phyloP scores from a whole-genome alignment of 108 stramenopile genomes.

The Nitzschia sp. region DNA sequence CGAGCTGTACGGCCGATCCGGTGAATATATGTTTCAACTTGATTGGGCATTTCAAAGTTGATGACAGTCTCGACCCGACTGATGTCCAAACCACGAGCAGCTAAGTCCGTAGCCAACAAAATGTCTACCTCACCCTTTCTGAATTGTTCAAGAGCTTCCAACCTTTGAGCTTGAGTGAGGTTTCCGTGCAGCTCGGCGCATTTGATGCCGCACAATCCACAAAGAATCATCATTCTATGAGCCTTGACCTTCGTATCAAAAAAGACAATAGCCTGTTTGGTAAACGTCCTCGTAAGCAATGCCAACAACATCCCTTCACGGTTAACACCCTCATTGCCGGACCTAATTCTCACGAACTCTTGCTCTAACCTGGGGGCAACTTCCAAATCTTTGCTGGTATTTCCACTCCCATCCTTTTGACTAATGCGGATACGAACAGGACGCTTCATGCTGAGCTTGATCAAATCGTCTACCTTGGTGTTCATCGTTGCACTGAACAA shows the following conservation, averaged over 20 bases:
- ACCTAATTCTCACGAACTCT: slow-evolving; percentile 91
- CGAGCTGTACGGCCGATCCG: slow-evolving; percentile 96
- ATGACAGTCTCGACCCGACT: slow-evolving; percentile 90
- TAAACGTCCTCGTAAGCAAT: slow-evolving; percentile 84
- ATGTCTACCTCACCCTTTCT: slow-evolving; percentile 87
- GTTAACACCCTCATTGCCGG: slow-evolving; percentile 82
- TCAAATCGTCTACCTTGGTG: slow-evolving; percentile 91
- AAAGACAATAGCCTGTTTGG: slow-evolving; percentile 85
- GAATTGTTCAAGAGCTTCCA: slow-evolving; percentile 89
- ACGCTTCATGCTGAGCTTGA: slow-evolving; percentile 82
- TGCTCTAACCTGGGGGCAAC: slow-evolving; percentile 92
- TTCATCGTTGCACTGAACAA: slow-evolving; percentile 98
- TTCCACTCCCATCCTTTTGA: slow-evolving; percentile 46
- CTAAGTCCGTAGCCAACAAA: slow-evolving; percentile 95
- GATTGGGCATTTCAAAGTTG: slow-evolving; percentile 96
- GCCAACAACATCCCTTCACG: slow-evolving; percentile 91
- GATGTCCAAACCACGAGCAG: slow-evolving; percentile 94
- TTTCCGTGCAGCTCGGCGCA: slow-evolving; percentile 95
- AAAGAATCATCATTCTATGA: slow-evolving; percentile 87
- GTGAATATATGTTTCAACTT: slow-evolving; percentile 94
- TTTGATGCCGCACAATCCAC: slow-evolving; percentile 79
- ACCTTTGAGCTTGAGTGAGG: slow-evolving; percentile 84
- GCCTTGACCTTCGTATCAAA: slow-evolving; percentile 92
- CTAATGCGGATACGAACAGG: slow-evolving; percentile 89
- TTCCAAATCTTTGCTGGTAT: slow-evolving; percentile 59